Conservation (phyloP, 768 basidiomycete genomes). For the Clitopilus passeckerianus region DNA sequence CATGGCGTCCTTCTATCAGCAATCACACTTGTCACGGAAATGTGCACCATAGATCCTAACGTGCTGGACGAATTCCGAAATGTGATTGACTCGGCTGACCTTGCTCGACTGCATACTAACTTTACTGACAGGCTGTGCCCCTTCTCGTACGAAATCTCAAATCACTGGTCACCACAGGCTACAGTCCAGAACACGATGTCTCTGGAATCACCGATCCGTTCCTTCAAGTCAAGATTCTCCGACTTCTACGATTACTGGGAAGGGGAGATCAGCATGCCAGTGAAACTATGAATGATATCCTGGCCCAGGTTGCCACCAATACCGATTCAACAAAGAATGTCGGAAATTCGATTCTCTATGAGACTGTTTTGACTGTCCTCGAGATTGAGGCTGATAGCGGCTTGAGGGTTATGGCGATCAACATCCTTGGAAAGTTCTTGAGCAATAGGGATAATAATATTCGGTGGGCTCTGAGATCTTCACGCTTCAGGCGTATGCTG, state of each 20-base stretch:
- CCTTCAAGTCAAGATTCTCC: slow-evolving; percentile 89
- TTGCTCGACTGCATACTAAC: slow-evolving; percentile 3
- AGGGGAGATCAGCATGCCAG: slow-evolving; percentile 81
- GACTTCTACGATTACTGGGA: slow-evolving; percentile 85
- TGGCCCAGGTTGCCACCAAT: slow-evolving; percentile 99
- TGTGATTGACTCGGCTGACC: slow-evolving; percentile 39
- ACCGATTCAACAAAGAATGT: slow-evolving; percentile 98
- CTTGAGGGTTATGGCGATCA: slow-evolving; percentile 98
- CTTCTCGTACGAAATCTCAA: slow-evolving; percentile 94
- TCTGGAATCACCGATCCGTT: slow-evolving; percentile 99
- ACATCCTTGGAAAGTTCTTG: slow-evolving; percentile 97
- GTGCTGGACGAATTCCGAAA: slow-evolving; percentile 86
- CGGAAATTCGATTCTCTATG: slow-evolving; percentile 96
- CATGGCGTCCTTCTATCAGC: slow-evolving; percentile 95
- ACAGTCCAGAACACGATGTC: slow-evolving; percentile 98
- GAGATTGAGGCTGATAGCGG: slow-evolving; percentile 98
- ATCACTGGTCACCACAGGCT: slow-evolving; percentile 91
- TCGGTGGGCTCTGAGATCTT: slow-evolving; percentile 49
- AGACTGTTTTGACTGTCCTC: slow-evolving; percentile 92
- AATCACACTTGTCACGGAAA: slow-evolving; percentile 91
- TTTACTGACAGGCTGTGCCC: slow-evolving; percentile 67
- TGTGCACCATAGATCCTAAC: slow-evolving; percentile 75
- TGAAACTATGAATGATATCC: slow-evolving; percentile 97
- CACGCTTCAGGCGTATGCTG: not conserved
- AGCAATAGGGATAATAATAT: slow-evolving; percentile 99